Percentiles rank a stretch among this genome's conserved stretches.
Evolutionary conservation across 192 early-diverging fungal species (phyloP).

Genomic region (Mycoemilia scoparia): DNA sequence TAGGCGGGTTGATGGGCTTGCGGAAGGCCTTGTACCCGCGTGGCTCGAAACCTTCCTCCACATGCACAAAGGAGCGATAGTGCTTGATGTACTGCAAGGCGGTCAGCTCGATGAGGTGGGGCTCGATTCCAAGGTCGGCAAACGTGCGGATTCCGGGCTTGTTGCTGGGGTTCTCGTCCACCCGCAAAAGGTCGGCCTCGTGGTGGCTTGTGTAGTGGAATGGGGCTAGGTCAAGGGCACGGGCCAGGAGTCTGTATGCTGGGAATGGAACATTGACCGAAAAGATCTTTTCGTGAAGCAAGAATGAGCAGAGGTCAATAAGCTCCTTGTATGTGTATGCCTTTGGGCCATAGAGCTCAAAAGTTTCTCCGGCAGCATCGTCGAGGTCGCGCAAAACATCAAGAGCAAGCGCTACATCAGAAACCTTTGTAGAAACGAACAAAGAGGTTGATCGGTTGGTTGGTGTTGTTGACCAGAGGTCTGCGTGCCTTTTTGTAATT

Average conservation of each 20-base stretch:
- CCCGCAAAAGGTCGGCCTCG: slow-evolving; percentile 63
- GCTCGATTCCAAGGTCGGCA: slow-evolving; percentile 68
- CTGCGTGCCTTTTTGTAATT: no score
- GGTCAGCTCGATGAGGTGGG: slow-evolving; percentile 57
- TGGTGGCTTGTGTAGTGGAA: slow-evolving; percentile 68
- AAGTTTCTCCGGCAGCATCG: slow-evolving; percentile 60
- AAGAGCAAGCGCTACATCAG: slow-evolving; percentile 76
- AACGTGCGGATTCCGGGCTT: slow-evolving; percentile 57
- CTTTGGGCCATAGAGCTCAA: slow-evolving; percentile 70
- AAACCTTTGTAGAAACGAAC: no score
- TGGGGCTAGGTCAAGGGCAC: slow-evolving; percentile 42
- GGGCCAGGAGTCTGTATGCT: slow-evolving; percentile 45
- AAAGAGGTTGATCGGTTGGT: no score
- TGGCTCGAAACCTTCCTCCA: slow-evolving; percentile 28
- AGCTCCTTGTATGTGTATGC: slow-evolving; percentile 57
- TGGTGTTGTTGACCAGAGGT: no score
- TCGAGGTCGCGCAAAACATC: slow-evolving; percentile 53
- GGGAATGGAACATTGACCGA: slow-evolving; percentile 55
- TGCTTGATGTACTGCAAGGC: slow-evolving; percentile 67
- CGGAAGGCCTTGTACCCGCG: slow-evolving; percentile 28
- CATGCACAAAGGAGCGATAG: slow-evolving; percentile 50
- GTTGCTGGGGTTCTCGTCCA: slow-evolving; percentile 47
- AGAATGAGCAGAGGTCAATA: slow-evolving; percentile 48
- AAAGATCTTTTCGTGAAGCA: slow-evolving; percentile 37
- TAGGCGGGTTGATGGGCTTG: no score